Percentiles rank a stretch among this genome's conserved stretches.
Evolutionary conservation across 2,329 filamentous ascomycete species (phyloP).

Genomic region (Cadophora luteo-olivacea): DNA sequence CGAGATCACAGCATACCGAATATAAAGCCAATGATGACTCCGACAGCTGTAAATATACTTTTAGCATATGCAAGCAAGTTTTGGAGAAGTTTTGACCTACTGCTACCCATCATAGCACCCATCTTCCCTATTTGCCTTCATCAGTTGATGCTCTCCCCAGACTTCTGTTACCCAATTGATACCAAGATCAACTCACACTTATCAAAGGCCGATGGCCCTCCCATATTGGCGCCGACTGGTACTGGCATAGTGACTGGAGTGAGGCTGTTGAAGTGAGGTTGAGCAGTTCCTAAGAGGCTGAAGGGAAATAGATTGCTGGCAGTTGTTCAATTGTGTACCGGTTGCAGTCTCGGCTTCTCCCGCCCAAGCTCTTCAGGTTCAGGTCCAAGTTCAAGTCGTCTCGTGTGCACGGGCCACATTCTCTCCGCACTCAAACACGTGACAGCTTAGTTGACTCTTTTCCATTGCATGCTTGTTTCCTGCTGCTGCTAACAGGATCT

Average conservation of each 20-base stretch:
- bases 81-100: constrained; percentile 63
- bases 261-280: constrained; percentile 4
- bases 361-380: neutral
- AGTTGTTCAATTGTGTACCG: neutral
- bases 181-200: constrained; percentile 61
- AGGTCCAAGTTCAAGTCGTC: too few species aligned
- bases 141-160: constrained; percentile 42
- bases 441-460: neutral
- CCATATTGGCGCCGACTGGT: constrained; percentile 56
- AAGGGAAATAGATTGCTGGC: constrained; percentile 2
- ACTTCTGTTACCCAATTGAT: constrained; percentile 25
- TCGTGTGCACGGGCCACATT: neutral
- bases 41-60: constrained; percentile 72
- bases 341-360: neutral
- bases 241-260: constrained; percentile 45
- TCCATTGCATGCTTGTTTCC: neutral
- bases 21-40: constrained; percentile 96
- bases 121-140: constrained; percentile 77
- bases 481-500: neutral
- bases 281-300: constrained; percentile 5
- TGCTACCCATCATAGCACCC: constrained; percentile 98
- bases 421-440: constrained; percentile 19
- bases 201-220: constrained; percentile 72
- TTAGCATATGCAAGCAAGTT: constrained; percentile 13
- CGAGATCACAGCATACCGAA: constrained; percentile 68